Conservation (phyloP, 1,284 basidiomycete genomes). For the Pseudozyma sp. region DNA sequence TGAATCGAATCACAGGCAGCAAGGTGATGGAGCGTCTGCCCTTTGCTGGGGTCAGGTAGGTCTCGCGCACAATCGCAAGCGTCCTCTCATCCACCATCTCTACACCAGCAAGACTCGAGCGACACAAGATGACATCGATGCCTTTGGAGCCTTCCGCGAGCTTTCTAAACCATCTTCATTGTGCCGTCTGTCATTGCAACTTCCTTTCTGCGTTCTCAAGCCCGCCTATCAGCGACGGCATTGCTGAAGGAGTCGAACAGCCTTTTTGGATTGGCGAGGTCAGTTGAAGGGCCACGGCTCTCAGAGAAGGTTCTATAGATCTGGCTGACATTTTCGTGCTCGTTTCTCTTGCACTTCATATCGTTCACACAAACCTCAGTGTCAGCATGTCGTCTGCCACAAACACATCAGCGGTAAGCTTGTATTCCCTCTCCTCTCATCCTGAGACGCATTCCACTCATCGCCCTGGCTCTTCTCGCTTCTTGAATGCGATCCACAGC, state of each 20-base stretch:
- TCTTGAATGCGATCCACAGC: background rate
- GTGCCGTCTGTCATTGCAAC: conserved; percentile 28
- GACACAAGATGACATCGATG: conserved; percentile 12
- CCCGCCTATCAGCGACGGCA: background rate
- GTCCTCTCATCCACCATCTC: background rate
- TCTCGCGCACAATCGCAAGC: background rate
- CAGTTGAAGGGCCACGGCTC: conserved; percentile 2
- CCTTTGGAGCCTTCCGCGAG: background rate
- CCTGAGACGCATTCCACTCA: background rate
- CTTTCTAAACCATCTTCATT: conserved; percentile 41
- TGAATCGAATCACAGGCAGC: no score
- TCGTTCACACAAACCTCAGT: conserved; percentile 13
- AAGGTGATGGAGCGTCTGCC: background rate
- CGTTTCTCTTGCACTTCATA: background rate
- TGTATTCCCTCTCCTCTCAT: background rate
- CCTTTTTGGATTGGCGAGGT: conserved; percentile 47
- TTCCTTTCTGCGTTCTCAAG: background rate
- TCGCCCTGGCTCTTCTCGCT: background rate
- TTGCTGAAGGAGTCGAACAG: background rate
- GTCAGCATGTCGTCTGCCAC: conserved; percentile 39
- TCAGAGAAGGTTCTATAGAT: background rate
- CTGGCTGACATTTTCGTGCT: background rate
- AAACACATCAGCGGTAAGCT: conserved; percentile 26
- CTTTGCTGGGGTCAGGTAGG: background rate
- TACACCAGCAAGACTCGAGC: background rate